Conservation (phyloP, 176 grass and related monocot species). For the Ampelocalamus luodianensis region DNA sequence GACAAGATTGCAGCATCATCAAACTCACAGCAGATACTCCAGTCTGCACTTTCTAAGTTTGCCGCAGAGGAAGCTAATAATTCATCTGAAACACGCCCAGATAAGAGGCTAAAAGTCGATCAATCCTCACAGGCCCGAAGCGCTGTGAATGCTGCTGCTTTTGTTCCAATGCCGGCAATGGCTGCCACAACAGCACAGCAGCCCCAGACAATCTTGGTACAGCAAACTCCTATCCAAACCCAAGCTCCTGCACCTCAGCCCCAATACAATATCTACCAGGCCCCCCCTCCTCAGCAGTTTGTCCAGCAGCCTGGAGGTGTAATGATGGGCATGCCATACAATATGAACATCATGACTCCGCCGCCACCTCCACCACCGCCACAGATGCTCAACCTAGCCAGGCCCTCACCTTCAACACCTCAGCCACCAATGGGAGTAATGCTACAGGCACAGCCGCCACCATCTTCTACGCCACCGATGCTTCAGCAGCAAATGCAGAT, state of each 20-base stretch:
- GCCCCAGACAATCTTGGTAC: conserved; percentile 64
- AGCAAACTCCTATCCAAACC: conserved; percentile 57
- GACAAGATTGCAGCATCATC: conserved; percentile 83
- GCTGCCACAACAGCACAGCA: conserved; percentile 62
- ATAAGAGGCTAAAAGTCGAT: too few relatives aligned
- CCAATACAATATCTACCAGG: conserved; percentile 70
- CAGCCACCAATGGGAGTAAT: conserved; percentile 54
- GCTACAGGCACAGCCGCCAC: conserved; percentile 43
- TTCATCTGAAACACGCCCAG: conserved; percentile 48
- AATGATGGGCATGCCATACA: conserved; percentile 73
- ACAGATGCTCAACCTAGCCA: conserved; percentile 65
- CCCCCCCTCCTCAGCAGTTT: conserved; percentile 64
- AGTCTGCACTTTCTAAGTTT: conserved; percentile 92
- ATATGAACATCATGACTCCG: conserved; percentile 49
- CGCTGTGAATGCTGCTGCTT: conserved; percentile 56
- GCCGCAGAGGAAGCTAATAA: conserved; percentile 75
- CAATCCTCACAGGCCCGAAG: conserved; percentile 52
- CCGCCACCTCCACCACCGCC: conserved; percentile 44
- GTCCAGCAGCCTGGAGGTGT: conserved; percentile 69
- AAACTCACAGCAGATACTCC: conserved; percentile 83
- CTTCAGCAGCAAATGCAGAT: conserved; percentile 71
- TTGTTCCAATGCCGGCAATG: conserved; percentile 60
- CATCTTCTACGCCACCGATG: conserved; percentile 37
- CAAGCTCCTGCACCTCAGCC: conserved; percentile 54
- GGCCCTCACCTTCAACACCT: conserved; percentile 43